Conservation (phyloP, 345 rosid genomes). For the Streptanthus diversifolius region DNA sequence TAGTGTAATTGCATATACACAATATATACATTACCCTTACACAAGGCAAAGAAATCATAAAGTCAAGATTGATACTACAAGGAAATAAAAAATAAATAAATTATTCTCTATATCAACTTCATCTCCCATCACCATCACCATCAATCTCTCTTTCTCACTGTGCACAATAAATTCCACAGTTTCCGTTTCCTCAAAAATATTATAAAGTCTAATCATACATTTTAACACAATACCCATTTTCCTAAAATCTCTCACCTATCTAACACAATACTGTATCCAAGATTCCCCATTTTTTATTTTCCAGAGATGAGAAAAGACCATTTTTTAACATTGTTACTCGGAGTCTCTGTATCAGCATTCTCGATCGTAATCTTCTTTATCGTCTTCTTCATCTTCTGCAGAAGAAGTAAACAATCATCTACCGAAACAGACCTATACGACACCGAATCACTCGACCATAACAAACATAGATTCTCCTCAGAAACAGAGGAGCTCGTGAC, state of each 20-base stretch:
- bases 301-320: slow-evolving; percentile 49
- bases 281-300: background rate
- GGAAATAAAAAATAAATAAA: background rate
- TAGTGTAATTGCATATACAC: background rate
- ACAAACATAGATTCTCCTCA: slow-evolving; percentile 10
- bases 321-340: slow-evolving; percentile 47
- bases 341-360: slow-evolving; percentile 38
- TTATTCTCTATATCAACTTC: too few relatives aligned
- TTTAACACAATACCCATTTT: background rate
- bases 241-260: background rate
- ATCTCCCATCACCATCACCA: slow-evolving; percentile 25
- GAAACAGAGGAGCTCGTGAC: slow-evolving; percentile 55
- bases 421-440: slow-evolving; percentile 28
- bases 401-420: slow-evolving; percentile 30
- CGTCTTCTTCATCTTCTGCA: slow-evolving; percentile 29
- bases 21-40: background rate
- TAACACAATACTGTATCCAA: background rate
- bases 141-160: slow-evolving; percentile 1
- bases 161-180: slow-evolving; percentile 2
- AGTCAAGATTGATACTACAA: slow-evolving; percentile 26
- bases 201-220: background rate
- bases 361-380: slow-evolving; percentile 37
- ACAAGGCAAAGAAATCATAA: slow-evolving; percentile 1
- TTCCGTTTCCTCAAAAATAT: background rate
- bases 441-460: slow-evolving; percentile 35